Percentiles rank a stretch among this genome's conserved stretches.
phyloP scores from a whole-genome alignment of 2,329 filamentous ascomycete species.

The Myriosclerotinia scirpicola region DNA sequence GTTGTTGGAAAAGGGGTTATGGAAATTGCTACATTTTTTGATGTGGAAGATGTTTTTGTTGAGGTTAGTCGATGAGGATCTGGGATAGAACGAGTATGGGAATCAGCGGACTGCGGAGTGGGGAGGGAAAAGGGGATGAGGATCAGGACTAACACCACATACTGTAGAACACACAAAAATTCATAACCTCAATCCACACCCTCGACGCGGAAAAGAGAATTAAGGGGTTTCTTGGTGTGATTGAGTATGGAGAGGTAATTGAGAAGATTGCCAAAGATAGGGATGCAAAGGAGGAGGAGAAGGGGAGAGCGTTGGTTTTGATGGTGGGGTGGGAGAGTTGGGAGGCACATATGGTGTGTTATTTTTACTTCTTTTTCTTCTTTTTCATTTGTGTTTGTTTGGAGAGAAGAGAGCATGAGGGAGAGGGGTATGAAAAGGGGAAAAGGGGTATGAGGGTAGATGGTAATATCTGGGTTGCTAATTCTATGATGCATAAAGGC shows the following conservation, averaged over 20 bases:
- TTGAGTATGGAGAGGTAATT: background rate
- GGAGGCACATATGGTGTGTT: slow-evolving; percentile 30
- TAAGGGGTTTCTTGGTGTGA: background rate
- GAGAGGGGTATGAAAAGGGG: background rate
- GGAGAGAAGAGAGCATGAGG: background rate
- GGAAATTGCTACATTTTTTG: slow-evolving; percentile 32
- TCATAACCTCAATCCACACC: background rate
- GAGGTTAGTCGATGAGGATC: background rate
- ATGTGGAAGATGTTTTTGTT: slow-evolving; percentile 15
- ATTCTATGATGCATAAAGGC: background rate
- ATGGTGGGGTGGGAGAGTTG: slow-evolving; percentile 33
- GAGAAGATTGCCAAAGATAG: slow-evolving; percentile 4
- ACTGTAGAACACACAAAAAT: background rate
- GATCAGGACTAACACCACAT: background rate
- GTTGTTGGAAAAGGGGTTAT: background rate
- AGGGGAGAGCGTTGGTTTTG: slow-evolving; percentile 28
- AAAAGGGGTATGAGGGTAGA: background rate
- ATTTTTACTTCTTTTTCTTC: background rate
- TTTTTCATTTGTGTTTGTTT: background rate
- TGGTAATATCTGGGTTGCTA: no score
- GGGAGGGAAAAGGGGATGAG: no score
- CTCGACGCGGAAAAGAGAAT: background rate
- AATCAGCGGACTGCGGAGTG: no score
- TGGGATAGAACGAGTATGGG: background rate
- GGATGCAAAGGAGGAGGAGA: slow-evolving; percentile 10